Evolutionary conservation across 345 rosid species (phyloP), one percentile per base, ranked within the genome.

Genomic region (Theobroma cacao): DNA sequence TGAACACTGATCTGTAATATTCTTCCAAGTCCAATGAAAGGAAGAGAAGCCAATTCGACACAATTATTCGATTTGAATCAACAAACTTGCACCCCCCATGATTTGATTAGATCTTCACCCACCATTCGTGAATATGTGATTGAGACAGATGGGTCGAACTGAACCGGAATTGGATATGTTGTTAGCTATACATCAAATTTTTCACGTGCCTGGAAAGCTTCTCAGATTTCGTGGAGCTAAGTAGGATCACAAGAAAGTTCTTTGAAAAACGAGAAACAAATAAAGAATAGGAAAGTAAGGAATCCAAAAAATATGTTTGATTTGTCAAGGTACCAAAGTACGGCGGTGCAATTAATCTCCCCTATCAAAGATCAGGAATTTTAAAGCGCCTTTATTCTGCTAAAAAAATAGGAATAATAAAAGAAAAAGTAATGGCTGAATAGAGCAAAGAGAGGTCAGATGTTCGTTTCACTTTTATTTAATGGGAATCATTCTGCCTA

Each of bases 51-150:
- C 75, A 56, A 47, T 18, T 68, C 47, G 79, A 80, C 76, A 60
- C 24, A 68, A 75, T 75, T 15, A 75, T 75, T 80, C 36, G 79
- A 60, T 80, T 59, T 67, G 72, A 69, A 55, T 15, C 74, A 38
- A 22, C 52, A 68, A 52, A 24, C 36, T 8, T 31, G 26, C 43
- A 7, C 31, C 0, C 22, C 60, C 9, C 38, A 38, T 62, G 73
- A 43, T 69, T 76, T 76, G 48, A 52, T 76, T 30, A 52, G 66
- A 75, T 36, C 20, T 64, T 5, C 17, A 6, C 5, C 30, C 61
- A 17, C 74, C 50, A 18, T 45, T 20, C n/a, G n/a, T n/a, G n/a
- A n/a, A n/a, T 26, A 40, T 15, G 50, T 52, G 80, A 72, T 45
- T 65, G 34, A 76, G 74, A 77, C 62, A 10, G 20, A 48, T 7